A percentile compares a stretch with the other conserved stretches of the same genome.
Conservation (phyloP, 768 basidiomycete species). For the Lentinula boryana region DNA sequence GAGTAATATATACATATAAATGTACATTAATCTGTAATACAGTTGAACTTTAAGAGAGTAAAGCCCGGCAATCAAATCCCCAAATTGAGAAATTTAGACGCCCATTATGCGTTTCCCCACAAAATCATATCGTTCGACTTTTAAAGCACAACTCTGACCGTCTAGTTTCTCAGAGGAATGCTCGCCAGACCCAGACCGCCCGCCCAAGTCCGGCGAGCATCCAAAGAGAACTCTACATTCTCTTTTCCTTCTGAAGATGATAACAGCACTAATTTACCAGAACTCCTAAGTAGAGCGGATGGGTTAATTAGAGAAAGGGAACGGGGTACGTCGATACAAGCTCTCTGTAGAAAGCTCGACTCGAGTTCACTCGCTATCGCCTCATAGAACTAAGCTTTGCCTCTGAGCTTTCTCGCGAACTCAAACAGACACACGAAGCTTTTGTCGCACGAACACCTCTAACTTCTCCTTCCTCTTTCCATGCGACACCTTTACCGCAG, state of each 20-base stretch:
- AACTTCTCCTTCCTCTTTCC: conserved; percentile 23
- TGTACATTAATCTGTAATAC: too few species aligned
- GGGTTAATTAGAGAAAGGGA: conserved; percentile 73
- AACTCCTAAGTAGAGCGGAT: conserved; percentile 66
- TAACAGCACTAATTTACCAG: conserved; percentile 43
- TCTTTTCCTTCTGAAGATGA: conserved; percentile 22
- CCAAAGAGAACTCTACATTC: conserved; percentile 58
- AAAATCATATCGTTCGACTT: background rate
- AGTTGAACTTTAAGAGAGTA: too few species aligned
- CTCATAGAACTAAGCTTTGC: conserved; percentile 65
- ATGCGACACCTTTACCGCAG: conserved; percentile 23
- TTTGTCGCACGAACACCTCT: conserved; percentile 59
- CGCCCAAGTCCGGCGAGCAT: conserved; percentile 51
- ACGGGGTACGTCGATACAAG: conserved; percentile 44
- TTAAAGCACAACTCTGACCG: background rate
- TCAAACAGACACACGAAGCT: conserved; percentile 51
- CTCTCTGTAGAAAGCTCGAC: conserved; percentile 1
- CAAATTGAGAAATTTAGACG: too few species aligned
- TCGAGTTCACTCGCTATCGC: conserved; percentile 33
- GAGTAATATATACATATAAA: too few species aligned
- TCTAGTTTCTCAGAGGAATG: conserved; percentile 18
- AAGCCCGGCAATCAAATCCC: too few species aligned
- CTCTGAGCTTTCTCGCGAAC: conserved; percentile 62
- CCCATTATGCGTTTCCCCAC: too few species aligned
- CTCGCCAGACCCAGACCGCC: conserved; percentile 70